Evolutionary conservation across 2,329 filamentous ascomycete genomes (phyloP).

Genomic region (Colletotrichum sp.): DNA sequence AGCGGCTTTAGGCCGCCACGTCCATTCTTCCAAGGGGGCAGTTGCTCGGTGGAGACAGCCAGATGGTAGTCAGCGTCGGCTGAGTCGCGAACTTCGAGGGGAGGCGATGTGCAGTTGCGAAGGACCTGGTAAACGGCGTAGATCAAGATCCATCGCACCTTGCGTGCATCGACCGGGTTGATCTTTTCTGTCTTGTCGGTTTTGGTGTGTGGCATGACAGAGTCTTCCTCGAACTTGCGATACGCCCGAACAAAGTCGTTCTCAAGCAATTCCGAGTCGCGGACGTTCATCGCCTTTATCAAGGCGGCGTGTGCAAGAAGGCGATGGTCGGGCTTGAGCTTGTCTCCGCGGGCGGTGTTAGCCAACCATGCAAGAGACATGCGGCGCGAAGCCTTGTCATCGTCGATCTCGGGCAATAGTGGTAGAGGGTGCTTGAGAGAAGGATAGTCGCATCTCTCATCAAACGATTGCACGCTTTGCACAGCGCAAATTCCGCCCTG

Average conservation of each 20-base stretch:
- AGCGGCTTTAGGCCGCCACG: conserved; percentile 28
- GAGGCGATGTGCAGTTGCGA: conserved; percentile 64
- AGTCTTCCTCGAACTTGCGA: conserved; percentile 70
- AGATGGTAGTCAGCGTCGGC: conserved; percentile 63
- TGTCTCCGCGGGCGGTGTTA: conserved; percentile 34
- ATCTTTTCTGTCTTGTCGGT: conserved; percentile 62
- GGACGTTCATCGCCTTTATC: conserved; percentile 53
- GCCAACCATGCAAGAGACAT: conserved; percentile 42
- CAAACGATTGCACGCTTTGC: conserved; percentile 72
- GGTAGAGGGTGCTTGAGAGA: conserved; percentile 71
- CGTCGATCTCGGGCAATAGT: conserved; percentile 59
- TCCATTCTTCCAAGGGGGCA: conserved; percentile 52
- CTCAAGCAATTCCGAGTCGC: conserved; percentile 37
- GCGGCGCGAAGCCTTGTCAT: conserved; percentile 33
- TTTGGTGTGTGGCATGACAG: conserved; percentile 52
- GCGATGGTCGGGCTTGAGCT: conserved; percentile 51
- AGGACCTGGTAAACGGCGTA: conserved; percentile 79
- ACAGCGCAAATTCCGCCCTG: conserved; percentile 73
- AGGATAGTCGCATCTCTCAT: conserved; percentile 62
- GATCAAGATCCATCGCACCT: conserved; percentile 79
- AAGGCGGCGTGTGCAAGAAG: conserved; percentile 58
- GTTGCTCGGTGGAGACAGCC: conserved; percentile 43
- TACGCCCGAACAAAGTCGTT: conserved; percentile 72
- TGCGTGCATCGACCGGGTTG: conserved; percentile 70
- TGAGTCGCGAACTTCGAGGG: conserved; percentile 64